Conservation (phyloP, 306 rosid genomes). For the Quillaja saponaria region DNA sequence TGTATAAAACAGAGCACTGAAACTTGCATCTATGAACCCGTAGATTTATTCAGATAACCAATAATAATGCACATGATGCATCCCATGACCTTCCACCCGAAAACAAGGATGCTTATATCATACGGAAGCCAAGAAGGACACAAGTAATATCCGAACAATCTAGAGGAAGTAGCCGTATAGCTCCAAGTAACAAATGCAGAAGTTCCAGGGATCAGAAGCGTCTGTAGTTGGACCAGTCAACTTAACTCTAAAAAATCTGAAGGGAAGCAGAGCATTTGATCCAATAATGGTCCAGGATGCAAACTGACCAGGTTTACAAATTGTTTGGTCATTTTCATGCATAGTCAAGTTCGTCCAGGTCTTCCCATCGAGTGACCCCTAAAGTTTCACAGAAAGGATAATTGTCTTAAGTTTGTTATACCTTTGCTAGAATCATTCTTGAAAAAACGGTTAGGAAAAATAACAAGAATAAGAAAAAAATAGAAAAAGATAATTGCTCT, state of each 20-base stretch:
- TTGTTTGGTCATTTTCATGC: constrained; percentile 76
- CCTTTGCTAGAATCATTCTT: not conserved
- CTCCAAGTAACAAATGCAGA: constrained; percentile 78
- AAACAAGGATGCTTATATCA: too few species aligned
- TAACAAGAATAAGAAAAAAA: not conserved
- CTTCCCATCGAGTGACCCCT: constrained; percentile 91
- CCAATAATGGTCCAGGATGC: constrained; percentile 85
- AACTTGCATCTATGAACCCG: too few species aligned
- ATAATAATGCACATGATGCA: too few species aligned
- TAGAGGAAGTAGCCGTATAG: constrained; percentile 80
- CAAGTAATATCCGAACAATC: too few species aligned
- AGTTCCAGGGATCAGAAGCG: constrained; percentile 71
- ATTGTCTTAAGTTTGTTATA: not conserved
- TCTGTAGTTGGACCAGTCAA: constrained; percentile 68
- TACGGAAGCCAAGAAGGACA: too few species aligned
- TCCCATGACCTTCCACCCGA: too few species aligned
- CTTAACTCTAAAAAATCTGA: constrained; percentile 67
- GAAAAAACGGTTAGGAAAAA: not conserved
- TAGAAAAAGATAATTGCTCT: too few species aligned
- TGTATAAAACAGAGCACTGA: too few species aligned
- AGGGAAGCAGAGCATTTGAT: constrained; percentile 76
- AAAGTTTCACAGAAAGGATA: constrained; percentile 14
- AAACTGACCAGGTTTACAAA: constrained; percentile 86
- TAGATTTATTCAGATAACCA: too few species aligned
- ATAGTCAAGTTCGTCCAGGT: constrained; percentile 69